phyloP scores from a whole-genome alignment of 2,329 filamentous ascomycete genomes.

The Alternaria gansuensis region DNA sequence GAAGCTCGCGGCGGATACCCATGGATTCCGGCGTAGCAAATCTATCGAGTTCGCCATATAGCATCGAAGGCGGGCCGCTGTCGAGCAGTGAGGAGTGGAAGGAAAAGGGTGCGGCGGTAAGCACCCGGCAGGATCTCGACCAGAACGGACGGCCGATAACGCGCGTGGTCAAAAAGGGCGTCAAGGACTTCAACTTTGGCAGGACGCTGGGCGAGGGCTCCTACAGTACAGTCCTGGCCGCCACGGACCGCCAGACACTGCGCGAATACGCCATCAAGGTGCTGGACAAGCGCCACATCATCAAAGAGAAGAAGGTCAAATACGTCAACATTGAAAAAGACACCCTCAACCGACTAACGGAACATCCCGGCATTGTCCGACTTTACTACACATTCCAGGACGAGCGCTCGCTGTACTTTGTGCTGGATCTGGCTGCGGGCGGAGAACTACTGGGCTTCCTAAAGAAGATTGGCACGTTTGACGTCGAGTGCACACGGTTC shows the following conservation, averaged over 20 bases:
- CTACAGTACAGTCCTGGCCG: constrained; percentile 94
- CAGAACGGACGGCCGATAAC: constrained; percentile 82
- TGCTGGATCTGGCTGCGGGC: constrained; percentile 89
- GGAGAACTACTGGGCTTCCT: constrained; percentile 91
- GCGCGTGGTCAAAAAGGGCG: constrained; percentile 92
- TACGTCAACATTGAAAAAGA: constrained; percentile 99
- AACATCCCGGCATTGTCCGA: constrained; percentile 94
- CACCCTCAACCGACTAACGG: constrained; percentile 92
- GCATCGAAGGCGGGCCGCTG: constrained; percentile 65
- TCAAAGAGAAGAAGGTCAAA: constrained; percentile 99
- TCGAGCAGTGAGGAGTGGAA: constrained; percentile 92
- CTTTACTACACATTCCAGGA: constrained; percentile 99
- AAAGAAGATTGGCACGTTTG: constrained; percentile 94
- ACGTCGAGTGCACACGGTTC: constrained; percentile 91
- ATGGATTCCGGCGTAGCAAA: constrained; percentile 55
- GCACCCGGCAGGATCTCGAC: constrained; percentile 83
- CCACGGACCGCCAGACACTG: constrained; percentile 89
- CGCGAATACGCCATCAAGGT: constrained; percentile 99
- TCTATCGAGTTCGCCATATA: constrained; percentile 57
- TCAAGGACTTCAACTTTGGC: constrained; percentile 95
- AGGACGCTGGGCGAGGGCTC: constrained; percentile 92
- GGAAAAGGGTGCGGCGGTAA: constrained; percentile 89
- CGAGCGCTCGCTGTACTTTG: constrained; percentile 94
- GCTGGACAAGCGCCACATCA: constrained; percentile 97
- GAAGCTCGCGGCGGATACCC: constrained; percentile 76